phyloP scores from a whole-genome alignment of 1,284 basidiomycete genomes.

The Ceratorhiza oryzae-sativae region DNA sequence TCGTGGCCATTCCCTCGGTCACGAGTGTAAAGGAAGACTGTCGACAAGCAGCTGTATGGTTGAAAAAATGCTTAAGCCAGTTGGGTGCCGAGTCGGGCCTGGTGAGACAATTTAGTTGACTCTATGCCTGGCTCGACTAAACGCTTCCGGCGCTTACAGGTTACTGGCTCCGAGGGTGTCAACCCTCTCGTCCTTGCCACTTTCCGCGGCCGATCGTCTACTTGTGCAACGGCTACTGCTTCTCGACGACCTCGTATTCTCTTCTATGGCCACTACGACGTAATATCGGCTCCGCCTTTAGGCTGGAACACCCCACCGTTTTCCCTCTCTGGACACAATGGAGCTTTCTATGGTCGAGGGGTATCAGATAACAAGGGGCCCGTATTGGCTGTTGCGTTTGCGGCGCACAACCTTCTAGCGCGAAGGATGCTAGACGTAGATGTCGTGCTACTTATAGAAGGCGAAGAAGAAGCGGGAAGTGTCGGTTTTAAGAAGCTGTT shows the following conservation, averaged over 20 bases:
- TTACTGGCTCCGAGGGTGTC: conserved; percentile 54
- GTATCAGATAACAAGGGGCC: conserved; percentile 94
- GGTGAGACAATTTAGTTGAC: conserved; percentile 55
- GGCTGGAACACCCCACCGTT: conserved; percentile 91
- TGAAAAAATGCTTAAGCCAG: conserved; percentile 85
- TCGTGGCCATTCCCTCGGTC: conserved; percentile 87
- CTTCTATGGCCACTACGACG: conserved; percentile 96
- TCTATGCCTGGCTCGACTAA: background rate
- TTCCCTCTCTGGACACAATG: conserved; percentile 81
- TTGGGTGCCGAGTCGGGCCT: conserved; percentile 81
- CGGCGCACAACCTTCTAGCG: conserved; percentile 80
- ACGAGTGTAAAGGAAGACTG: conserved; percentile 86
- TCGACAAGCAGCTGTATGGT: conserved; percentile 88
- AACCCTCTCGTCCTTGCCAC: conserved; percentile 89
- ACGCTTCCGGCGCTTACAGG: background rate
- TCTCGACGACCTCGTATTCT: conserved; percentile 68
- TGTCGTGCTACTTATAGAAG: conserved; percentile 90
- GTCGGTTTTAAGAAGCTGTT: conserved; percentile 71
- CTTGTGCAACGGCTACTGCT: conserved; percentile 40
- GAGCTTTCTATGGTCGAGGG: conserved; percentile 93
- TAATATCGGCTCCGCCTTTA: conserved; percentile 76
- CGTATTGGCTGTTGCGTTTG: conserved; percentile 88
- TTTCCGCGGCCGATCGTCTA: conserved; percentile 64
- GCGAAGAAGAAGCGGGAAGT: conserved; percentile 95
- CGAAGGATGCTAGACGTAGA: conserved; percentile 81